Evolutionary conservation across 2,329 filamentous ascomycete genomes (phyloP), one percentile per base, ranked within the genome.

Genomic region (Raffaelea arxii): DNA sequence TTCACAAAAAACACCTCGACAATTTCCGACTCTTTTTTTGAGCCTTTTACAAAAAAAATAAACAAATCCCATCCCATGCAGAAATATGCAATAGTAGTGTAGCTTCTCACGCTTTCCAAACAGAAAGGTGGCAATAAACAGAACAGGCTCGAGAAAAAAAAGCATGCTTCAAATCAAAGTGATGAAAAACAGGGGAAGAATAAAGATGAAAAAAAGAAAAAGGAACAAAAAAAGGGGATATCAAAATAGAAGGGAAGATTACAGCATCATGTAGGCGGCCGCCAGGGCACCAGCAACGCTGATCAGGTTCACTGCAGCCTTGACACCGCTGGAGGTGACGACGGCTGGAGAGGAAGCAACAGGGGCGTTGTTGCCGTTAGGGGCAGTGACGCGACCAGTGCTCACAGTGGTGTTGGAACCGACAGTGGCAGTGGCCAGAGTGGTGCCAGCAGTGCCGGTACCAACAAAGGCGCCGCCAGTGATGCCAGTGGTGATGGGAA

Each of bases 311-410:
- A 49, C 49, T 4, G 51, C 35, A 39, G 52, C 51, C 42, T 55
- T 49, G 46, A 43, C 53, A 16, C 53, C 45, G 44, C 51, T 56
- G 53, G 49, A 58, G 58, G 58, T 46, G 52, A 59, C 60, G 32
- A 60, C 61, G 9, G 60, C 61, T 36, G 41, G 57, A 44, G 40
- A 56, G 43, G 51, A 35, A 30, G 39, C 12, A 12, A 40, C 44
- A 11, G 47, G 14, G 19, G 22, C 21, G 39, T 24, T 18, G 18
- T 16, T 22, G 23, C 2, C 23, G 6, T n/a, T 22, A 19, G 6
- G 9, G 11, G 7, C 23, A 14, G 40, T 35, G 7, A 3, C n/a
- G 22, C 35, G 24, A 22, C 38, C 39, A 24, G 30, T 43, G 3
- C 37, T 19, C 21, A 24, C 30, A 24, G 43, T 44, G 41, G 36